These are phyloP conservation scores for Amanita rimosa DNA, from an alignment of 768 basidiomycete species.

Conservation along the genomic window DNA sequence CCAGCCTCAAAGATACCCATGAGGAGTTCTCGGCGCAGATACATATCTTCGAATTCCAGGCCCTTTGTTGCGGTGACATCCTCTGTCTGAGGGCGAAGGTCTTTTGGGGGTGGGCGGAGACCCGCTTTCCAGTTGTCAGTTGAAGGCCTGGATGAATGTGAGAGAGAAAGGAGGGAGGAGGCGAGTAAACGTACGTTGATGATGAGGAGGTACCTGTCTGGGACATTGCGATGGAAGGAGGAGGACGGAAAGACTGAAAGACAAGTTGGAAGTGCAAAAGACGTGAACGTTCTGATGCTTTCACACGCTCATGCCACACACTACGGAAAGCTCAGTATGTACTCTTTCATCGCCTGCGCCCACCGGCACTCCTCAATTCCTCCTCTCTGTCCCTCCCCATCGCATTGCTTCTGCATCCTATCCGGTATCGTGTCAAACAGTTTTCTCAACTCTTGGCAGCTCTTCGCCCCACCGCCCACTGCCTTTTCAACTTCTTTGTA, in stretches of 20 bases:
- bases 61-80: conserved; percentile 94
- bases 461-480: conserved; percentile 1
- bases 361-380: conserved; percentile 39
- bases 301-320: conserved; percentile 7
- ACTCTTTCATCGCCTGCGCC: conserved; percentile 48
- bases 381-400: conserved; percentile 15
- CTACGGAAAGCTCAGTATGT: conserved; percentile 53
- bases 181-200: conserved; percentile 16
- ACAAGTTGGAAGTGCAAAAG: conserved; percentile 3
- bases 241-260: no score
- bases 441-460: conserved; percentile 11
- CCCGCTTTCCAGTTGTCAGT: conserved; percentile 58
- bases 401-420: conserved; percentile 31
- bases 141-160: conserved; percentile 17
- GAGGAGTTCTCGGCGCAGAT: conserved; percentile 84
- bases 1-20: conserved; percentile 99
- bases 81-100: conserved; percentile 90
- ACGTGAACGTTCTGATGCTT: not conserved
- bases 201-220: conserved; percentile 20
- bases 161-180: not conserved
- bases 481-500: conserved; percentile 31
- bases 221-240: conserved; percentile 13
- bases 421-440: conserved; percentile 22
- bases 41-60: conserved; percentile 92
- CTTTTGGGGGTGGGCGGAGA: conserved; percentile 82